Percentiles rank a stretch among this genome's conserved stretches.
Evolutionary conservation across 2,329 filamentous ascomycete genomes (phyloP).

Genomic region (Ophioceras dolichostomum): DNA sequence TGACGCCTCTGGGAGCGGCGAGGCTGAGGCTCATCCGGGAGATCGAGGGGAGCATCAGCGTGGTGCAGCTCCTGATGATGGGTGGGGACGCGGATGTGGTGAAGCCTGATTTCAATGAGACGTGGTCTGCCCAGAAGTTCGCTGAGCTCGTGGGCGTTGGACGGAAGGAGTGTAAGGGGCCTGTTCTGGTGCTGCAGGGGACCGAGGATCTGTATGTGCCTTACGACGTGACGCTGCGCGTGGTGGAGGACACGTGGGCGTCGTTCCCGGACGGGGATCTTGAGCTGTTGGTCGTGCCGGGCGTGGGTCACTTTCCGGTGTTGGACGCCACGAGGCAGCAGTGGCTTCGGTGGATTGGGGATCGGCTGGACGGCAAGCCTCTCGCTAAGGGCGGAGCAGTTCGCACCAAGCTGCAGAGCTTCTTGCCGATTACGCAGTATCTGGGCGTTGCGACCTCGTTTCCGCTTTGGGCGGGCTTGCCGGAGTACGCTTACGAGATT

Average conservation of each 20-base stretch:
- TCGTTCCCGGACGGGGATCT: constrained; percentile 4
- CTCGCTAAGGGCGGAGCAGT: not conserved
- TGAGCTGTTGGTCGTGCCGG: constrained; percentile 10
- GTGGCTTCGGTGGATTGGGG: constrained; percentile 13
- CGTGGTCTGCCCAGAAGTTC: constrained; percentile 11
- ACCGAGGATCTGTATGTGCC: constrained; percentile 11
- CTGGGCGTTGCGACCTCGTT: not conserved
- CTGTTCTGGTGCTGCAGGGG: constrained; percentile 24
- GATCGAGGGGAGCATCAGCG: constrained; percentile 2
- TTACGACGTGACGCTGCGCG: constrained; percentile 4
- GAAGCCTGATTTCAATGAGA: constrained; percentile 9
- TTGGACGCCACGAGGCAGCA: constrained; percentile 11
- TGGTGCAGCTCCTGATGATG: constrained; percentile 1
- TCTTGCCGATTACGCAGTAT: not conserved
- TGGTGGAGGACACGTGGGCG: constrained; percentile 11
- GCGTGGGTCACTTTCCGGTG: constrained; percentile 7
- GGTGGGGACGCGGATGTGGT: constrained; percentile 6
- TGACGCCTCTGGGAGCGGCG: constrained; percentile 13
- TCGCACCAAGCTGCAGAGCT: not conserved
- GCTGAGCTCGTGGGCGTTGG: constrained; percentile 14
- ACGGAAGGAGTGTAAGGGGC: constrained; percentile 18
- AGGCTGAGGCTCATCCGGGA: constrained; percentile 9
- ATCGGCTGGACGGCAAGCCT: constrained; percentile 6
- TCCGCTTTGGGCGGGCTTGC: not conserved
- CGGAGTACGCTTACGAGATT: not conserved